Base-by-base conservation (phyloP, 495 filamentous ascomycete genomes). In the Penicillium tannophilum region DNA sequence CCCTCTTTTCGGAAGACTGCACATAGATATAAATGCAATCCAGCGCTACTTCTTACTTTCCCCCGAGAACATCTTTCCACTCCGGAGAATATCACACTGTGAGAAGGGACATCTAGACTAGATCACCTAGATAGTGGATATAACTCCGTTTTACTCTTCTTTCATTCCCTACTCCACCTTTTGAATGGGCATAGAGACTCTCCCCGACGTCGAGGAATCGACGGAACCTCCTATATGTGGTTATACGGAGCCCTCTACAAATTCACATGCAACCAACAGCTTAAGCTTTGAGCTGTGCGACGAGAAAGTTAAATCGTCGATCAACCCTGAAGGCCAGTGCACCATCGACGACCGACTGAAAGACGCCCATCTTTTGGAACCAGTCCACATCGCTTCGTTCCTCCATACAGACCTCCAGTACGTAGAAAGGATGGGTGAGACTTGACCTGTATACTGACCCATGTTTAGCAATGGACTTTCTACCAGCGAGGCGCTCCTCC, bases 391-490 rank as follows among this genome's bases (percentile, higher is more conserved):
- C 5, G 67, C 68, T 16, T 44, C 33, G 28, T 45, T 67, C 39
- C 66, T 74, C n/a, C 28, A 65, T n/a, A 71, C 72, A 52, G 58
- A 71, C 28, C 56, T 71, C 28, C 57, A 61, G 72, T 75, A 66
- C 24, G 71, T 52, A 39, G 48, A 33, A 20, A 7, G 16, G 6
- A 4, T 3, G 33, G 33, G 16, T 41, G 14, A 41, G 16, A 4
- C 1, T 41, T n/a, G 6, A 6, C 8, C 1, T 46, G 0, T 46
- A 12, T 46, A 46, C 12, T 46, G 43, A 46, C 20, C 23, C 12
- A 4, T 11, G 6, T 46, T 11, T 46, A 46, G 43, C 33, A 58
- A 88, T 75, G 88, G 88, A 51, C 75, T 91, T 28, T 78, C 81
- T 14, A 70, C 64, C 39, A 63, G 59, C 5, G 85, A 87, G 55